Conservation (phyloP, 192 early-diverging fungal genomes). For the Entrophospora sp. region DNA sequence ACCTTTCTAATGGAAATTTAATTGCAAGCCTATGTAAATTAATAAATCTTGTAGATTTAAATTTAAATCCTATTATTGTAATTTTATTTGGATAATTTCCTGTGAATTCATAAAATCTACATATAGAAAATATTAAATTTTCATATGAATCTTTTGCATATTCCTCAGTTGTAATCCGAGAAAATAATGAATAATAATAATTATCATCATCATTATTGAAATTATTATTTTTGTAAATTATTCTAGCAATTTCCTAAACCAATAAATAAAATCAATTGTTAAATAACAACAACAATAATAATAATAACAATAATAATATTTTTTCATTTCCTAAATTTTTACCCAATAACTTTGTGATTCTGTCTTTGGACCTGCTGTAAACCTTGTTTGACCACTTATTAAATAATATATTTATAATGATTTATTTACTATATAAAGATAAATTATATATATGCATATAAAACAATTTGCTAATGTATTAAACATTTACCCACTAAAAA, state of each 20-base stretch:
- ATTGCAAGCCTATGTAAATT: constrained; percentile 29
- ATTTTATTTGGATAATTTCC: constrained; percentile 29
- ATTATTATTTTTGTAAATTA: neutral
- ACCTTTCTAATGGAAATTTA: constrained; percentile 30
- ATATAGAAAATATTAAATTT: constrained; percentile 37
- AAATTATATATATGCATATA: neutral
- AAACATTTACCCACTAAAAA: constrained; percentile 32
- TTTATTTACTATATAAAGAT: neutral
- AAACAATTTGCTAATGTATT: neutral
- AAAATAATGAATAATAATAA: neutral
- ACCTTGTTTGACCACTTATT: constrained; percentile 33
- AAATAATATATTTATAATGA: neutral
- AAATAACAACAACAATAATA: neutral
- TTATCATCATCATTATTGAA: neutral
- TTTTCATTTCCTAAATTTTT: neutral
- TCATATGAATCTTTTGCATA: constrained; percentile 41
- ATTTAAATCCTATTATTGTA: constrained; percentile 35
- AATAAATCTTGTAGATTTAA: constrained; percentile 30
- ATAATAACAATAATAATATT: neutral
- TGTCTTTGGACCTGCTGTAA: constrained; percentile 26
- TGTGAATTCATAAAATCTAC: constrained; percentile 38
- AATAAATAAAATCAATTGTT: too few species aligned
- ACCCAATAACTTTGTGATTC: constrained; percentile 33
- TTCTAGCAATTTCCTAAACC: too few species aligned
- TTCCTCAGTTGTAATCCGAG: constrained; percentile 31